Evolutionary conservation across 768 basidiomycete genomes (phyloP).

Genomic region (Serendipita vermifera): DNA sequence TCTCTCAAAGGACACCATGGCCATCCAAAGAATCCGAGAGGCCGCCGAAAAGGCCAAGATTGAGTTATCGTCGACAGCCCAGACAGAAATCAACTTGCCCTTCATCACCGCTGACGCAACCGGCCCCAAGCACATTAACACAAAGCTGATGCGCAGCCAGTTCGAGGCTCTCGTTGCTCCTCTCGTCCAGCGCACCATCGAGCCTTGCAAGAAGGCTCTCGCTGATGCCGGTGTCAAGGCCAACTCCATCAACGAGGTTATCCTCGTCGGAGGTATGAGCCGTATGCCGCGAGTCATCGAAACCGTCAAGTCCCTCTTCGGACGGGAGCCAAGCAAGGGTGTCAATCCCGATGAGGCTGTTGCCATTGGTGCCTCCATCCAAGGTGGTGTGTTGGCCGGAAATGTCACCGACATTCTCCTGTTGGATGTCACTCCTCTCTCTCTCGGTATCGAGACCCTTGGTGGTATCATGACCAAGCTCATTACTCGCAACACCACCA

Average conservation of each 20-base stretch:
- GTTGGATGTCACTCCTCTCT: constrained; percentile 90
- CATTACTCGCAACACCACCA: constrained; percentile 96
- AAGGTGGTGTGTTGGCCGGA: constrained; percentile 94
- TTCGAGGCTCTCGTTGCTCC: constrained; percentile 77
- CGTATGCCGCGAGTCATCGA: constrained; percentile 95
- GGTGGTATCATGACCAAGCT: constrained; percentile 99
- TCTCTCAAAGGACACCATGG: constrained; percentile 79
- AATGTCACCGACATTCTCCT: constrained; percentile 93
- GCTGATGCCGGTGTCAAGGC: constrained; percentile 85
- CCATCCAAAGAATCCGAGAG: constrained; percentile 97
- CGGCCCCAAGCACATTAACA: constrained; percentile 96
- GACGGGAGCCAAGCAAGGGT: constrained; percentile 94
- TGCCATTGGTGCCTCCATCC: constrained; percentile 94
- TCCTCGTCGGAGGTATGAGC: constrained; percentile 96
- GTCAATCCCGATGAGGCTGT: constrained; percentile 99
- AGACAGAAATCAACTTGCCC: constrained; percentile 95
- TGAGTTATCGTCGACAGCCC: constrained; percentile 83
- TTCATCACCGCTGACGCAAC: constrained; percentile 95
- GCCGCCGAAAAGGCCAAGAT: constrained; percentile 99
- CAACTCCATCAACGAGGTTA: constrained; percentile 88
- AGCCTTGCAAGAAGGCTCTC: constrained; percentile 97
- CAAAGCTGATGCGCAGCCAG: constrained; percentile 73
- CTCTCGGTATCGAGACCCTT: constrained; percentile 93
- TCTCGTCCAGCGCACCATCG: constrained; percentile 79
- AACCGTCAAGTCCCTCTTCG: constrained; percentile 87